phyloP scores from a whole-genome alignment of 768 basidiomycete species.

The Kwoniella shandongensis region DNA sequence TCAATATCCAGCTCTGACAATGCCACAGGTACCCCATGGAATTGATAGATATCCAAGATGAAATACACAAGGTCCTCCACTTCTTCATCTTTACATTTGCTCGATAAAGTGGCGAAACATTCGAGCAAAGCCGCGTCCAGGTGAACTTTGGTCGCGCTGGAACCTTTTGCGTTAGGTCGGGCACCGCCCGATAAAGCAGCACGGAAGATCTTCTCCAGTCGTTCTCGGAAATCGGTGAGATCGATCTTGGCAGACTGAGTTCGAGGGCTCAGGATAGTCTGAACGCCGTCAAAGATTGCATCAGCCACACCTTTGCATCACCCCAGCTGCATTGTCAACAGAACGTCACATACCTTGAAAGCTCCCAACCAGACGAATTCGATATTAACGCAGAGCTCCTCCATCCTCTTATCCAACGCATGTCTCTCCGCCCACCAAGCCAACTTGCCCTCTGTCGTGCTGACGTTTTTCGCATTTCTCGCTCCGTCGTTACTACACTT shows the following conservation, averaged over 20 bases:
- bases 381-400: constrained; percentile 73
- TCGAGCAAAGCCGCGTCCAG: constrained; percentile 75
- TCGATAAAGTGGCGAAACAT: constrained; percentile 79
- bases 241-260: constrained; percentile 56
- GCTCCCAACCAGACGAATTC: constrained; percentile 97
- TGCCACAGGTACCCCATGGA: constrained; percentile 84
- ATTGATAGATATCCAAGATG: constrained; percentile 88
- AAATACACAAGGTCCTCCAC: constrained; percentile 93
- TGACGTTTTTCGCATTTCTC: constrained; percentile 68
- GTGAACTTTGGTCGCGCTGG: constrained; percentile 27
- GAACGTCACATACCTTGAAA: constrained; percentile 71
- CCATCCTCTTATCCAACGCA: constrained; percentile 72
- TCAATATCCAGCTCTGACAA: constrained; percentile 88
- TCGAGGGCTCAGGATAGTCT: constrained; percentile 27
- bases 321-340: not conserved
- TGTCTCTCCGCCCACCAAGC: constrained; percentile 85
- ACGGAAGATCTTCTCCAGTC: constrained; percentile 74
- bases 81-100: constrained; percentile 85
- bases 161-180: not conserved
- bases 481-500: constrained; percentile 73
- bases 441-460: constrained; percentile 63
- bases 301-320: not conserved
- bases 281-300: not conserved
- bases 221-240: constrained; percentile 63
- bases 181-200: constrained; percentile 63